phyloP scores from a whole-genome alignment of 2,329 filamentous ascomycete genomes.

The Knoxdaviesia proteae region DNA sequence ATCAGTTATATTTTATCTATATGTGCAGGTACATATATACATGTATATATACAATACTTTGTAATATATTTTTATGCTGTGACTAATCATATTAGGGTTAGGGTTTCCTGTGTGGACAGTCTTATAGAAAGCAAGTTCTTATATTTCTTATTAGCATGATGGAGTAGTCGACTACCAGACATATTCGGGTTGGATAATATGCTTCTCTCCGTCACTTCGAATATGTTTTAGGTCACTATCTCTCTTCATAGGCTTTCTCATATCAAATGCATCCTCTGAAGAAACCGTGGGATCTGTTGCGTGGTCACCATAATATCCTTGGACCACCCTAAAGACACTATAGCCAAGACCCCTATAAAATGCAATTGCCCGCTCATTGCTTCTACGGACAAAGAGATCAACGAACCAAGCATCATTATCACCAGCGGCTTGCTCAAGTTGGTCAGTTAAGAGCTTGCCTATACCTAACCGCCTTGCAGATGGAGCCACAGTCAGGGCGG shows the following conservation, averaged over 20 bases:
- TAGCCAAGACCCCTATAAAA: constrained; percentile 89
- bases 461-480: constrained; percentile 70
- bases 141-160: too few relatives aligned
- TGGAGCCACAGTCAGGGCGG: constrained; percentile 79
- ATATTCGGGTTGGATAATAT: constrained; percentile 61
- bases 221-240: constrained; percentile 60
- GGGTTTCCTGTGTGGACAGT: too few relatives aligned
- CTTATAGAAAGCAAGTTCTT: too few relatives aligned
- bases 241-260: constrained; percentile 76
- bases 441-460: constrained; percentile 61
- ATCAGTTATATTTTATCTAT: too few relatives aligned
- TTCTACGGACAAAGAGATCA: constrained; percentile 78
- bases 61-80: too few relatives aligned
- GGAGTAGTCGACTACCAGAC: constrained; percentile 42
- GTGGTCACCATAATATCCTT: constrained; percentile 85
- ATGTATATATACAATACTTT: too few relatives aligned
- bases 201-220: constrained; percentile 58
- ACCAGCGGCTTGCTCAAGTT: constrained; percentile 66
- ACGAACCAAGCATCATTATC: constrained; percentile 82
- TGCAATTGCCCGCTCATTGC: constrained; percentile 68
- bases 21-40: too few relatives aligned
- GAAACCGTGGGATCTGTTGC: constrained; percentile 37
- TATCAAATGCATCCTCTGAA: constrained; percentile 83
- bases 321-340: constrained; percentile 70
- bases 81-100: too few relatives aligned